Base-by-base conservation (phyloP, 2,329 filamentous ascomycete species). In the Fonsecaea monophora region DNA sequence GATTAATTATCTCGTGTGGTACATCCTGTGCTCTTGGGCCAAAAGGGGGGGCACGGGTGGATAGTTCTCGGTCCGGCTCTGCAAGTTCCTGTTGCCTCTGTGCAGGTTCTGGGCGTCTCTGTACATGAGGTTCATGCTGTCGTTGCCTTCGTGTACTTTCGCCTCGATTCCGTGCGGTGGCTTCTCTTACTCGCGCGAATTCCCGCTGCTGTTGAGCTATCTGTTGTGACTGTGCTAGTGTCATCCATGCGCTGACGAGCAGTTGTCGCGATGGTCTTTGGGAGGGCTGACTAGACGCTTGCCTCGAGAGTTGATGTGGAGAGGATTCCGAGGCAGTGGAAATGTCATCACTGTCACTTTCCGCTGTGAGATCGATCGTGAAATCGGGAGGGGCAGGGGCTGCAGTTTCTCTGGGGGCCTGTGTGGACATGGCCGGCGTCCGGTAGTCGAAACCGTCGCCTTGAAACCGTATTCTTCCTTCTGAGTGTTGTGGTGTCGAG, bases 361-460 rank as follows among this genome's bases (percentile, higher is more conserved):
- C 69, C 12, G 54, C 61, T 0, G 69, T 71, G 21, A 71, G 65
- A 30, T 71, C 69, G 53, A 71, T 70, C 4, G 68, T 68, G 38
- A 59, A 35, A 32, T 64, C 62, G 53, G 53, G 56, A 1, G 53
- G 57, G 7, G 34, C 53, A 4, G 56, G 56, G 10, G 40, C 45
- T 54, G 37, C 42, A 30, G 68, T 62, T 21, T 60, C 21, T 55
- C 57, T 38, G n/a, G 15, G 32, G 30, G 32, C 61, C 35, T 45
- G 77, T 58, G 82, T 78, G 3, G 77, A 79, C 76, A 80, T 78
- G 15, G 80, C 75, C 1, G 86, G 86, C 67, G 84, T 79, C 66
- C 86, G 79, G 68, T 80, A 84, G 69, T 88, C 86, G 53, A 82
- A 77, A 3, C 85, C 85, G 77, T 87, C 84, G n/a, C 85, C 82